These are phyloP conservation scores for Suhomyces prunicola DNA, from an alignment of 805 yeast genomes.

Conservation along the genomic window DNA sequence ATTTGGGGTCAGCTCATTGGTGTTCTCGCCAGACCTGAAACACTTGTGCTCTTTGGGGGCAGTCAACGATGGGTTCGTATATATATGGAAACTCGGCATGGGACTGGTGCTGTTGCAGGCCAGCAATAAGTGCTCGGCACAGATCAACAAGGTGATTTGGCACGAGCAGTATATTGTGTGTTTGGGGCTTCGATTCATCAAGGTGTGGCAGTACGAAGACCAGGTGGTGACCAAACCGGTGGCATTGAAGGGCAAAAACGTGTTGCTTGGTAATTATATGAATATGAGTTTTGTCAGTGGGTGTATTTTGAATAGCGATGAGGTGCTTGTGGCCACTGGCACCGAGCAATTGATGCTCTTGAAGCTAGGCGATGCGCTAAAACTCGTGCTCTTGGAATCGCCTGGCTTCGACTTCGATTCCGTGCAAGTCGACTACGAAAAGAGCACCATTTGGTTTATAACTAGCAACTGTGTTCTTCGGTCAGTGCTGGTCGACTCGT, in stretches of 20 bases:
- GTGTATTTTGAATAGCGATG: conserved; percentile 30
- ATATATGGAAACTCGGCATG: conserved; percentile 50
- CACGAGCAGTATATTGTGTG: conserved; percentile 48
- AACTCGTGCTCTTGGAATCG: conserved; percentile 12
- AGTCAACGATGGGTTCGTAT: conserved; percentile 65
- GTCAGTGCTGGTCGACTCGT: conserved; percentile 9
- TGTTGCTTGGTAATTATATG: conserved; percentile 48
- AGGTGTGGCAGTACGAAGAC: conserved; percentile 53
- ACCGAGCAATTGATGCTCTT: conserved; percentile 31
- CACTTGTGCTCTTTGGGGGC: conserved; percentile 60
- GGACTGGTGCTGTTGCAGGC: conserved; percentile 34
- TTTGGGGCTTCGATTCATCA: conserved; percentile 58
- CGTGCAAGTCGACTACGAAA: conserved; percentile 17
- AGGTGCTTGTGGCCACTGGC: conserved; percentile 34
- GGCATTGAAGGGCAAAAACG: conserved; percentile 54
- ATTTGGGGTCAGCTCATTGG: conserved; percentile 56
- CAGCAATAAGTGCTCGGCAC: conserved; percentile 61
- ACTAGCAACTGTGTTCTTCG: conserved; percentile 7
- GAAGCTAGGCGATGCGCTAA: conserved; percentile 17
- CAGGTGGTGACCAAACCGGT: conserved; percentile 7
- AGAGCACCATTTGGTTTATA: conserved; percentile 26
- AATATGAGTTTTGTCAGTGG: conserved; percentile 49
- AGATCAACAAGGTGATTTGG: conserved; percentile 58
- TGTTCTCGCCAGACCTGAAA: conserved; percentile 58
- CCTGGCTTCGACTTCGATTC: conserved; percentile 16